Evolutionary conservation across 2,329 filamentous ascomycete species (phyloP).

Genomic region (Colletotrichum cuscutae): DNA sequence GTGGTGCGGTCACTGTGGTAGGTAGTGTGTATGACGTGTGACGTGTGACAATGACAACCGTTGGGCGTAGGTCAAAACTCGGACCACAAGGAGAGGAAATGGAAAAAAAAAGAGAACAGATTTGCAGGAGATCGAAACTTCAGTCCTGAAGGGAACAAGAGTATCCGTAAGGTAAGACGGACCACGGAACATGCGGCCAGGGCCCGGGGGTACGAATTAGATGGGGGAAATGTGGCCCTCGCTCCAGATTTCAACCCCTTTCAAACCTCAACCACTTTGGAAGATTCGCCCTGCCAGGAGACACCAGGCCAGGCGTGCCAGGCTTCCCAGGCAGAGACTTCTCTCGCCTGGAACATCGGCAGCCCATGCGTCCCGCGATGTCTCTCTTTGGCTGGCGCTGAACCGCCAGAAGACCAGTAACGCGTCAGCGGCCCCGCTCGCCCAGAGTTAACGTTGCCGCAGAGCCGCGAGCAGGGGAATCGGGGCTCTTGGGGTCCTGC

Average conservation of each 20-base stretch:
- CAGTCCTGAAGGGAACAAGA: not conserved
- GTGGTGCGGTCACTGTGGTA: not conserved
- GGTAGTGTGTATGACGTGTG: not conserved
- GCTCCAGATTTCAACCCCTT: not conserved
- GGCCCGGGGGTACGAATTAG: not conserved
- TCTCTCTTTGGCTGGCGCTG: constrained; percentile 2
- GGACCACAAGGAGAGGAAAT: not conserved
- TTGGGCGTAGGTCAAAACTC: not conserved
- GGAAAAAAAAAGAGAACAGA: not conserved
- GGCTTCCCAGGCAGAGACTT: no score
- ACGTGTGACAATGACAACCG: not conserved
- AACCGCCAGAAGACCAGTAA: not conserved
- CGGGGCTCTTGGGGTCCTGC: not conserved
- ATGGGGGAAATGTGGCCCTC: not conserved
- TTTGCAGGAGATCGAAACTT: constrained; percentile 6
- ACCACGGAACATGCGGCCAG: not conserved
- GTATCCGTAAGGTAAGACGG: not conserved
- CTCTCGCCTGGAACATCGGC: constrained; percentile 22
- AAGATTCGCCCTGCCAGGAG: not conserved
- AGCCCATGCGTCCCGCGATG: constrained; percentile 7
- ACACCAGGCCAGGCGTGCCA: no score
- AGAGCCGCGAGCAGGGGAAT: constrained; percentile 31
- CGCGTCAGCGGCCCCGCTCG: constrained; percentile 31
- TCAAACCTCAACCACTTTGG: not conserved
- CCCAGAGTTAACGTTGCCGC: constrained; percentile 30